Conservation (phyloP, 106 monocot genomes). For the Vanilla planifolia region DNA sequence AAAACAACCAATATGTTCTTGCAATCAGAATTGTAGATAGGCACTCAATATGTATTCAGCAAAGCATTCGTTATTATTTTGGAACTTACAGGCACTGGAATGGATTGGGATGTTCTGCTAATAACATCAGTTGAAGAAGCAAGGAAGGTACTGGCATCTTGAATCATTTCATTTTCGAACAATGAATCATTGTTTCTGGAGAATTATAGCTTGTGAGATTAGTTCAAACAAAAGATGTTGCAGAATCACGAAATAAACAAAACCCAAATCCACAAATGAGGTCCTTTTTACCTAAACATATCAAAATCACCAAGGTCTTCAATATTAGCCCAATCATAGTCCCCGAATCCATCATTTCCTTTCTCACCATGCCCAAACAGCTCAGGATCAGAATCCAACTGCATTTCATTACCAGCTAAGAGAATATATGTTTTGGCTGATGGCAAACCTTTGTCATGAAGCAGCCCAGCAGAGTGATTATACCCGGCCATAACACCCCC, state of each 20-base stretch:
- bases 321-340: conserved; percentile 52
- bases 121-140: conserved; percentile 20
- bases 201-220: not conserved
- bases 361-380: conserved; percentile 35
- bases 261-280: not conserved
- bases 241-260: not conserved
- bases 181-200: conserved; percentile 56
- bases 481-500: conserved; percentile 21
- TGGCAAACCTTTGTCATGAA: conserved; percentile 1
- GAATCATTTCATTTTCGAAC: conserved; percentile 36
- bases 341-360: conserved; percentile 36
- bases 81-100: conserved; percentile 26
- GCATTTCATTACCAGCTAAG: conserved; percentile 25
- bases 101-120: conserved; percentile 16
- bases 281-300: conserved; percentile 51
- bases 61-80: not conserved
- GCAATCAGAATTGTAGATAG: not conserved
- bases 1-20: not conserved
- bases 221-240: not conserved
- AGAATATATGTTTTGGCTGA: conserved; percentile 17
- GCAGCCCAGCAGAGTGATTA: not conserved
- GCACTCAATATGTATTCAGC: not conserved
- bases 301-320: conserved; percentile 70
- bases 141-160: conserved; percentile 19
- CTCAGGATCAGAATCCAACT: conserved; percentile 33